These are phyloP conservation scores for Suillus brevipes DNA, from an alignment of 768 basidiomycete genomes.

Conservation along the genomic window DNA sequence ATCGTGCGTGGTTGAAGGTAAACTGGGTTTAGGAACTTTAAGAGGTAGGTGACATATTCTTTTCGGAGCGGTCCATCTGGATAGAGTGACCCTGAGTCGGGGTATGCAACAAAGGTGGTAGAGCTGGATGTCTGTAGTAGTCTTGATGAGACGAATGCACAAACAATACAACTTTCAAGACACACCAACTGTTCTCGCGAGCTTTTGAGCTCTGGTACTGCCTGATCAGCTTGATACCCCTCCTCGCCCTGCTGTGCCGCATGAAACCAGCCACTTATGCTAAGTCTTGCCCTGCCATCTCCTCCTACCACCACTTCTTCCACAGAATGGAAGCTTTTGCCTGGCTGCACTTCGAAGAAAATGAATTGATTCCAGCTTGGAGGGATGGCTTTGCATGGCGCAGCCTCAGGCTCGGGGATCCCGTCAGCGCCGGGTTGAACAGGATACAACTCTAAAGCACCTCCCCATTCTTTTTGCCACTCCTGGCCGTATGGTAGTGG, in stretches of 20 bases:
- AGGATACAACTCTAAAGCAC: slow-evolving; percentile 92
- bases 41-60: slow-evolving; percentile 69
- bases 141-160: slow-evolving; percentile 12
- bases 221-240: slow-evolving; percentile 63
- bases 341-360: slow-evolving; percentile 92
- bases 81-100: slow-evolving; percentile 48
- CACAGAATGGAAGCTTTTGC: slow-evolving; percentile 93
- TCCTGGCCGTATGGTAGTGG: slow-evolving; percentile 70
- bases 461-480: slow-evolving; percentile 92
- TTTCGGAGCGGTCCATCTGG: slow-evolving; percentile 55
- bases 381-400: slow-evolving; percentile 66
- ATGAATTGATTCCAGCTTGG: slow-evolving; percentile 90
- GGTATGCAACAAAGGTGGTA: slow-evolving; percentile 58
- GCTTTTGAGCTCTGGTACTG: slow-evolving; percentile 55
- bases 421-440: slow-evolving; percentile 57
- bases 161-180: slow-evolving; percentile 19
- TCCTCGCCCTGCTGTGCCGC: slow-evolving; percentile 89
- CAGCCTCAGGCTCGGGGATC: slow-evolving; percentile 60
- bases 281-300: slow-evolving; percentile 74
- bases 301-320: slow-evolving; percentile 89
- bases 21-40: slow-evolving; percentile 83
- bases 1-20: slow-evolving; percentile 86
- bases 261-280: slow-evolving; percentile 98
- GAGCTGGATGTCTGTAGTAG: slow-evolving; percentile 56
- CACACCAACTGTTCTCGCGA: slow-evolving; percentile 92